Base-by-base conservation (phyloP, 331 rosid genomes). In the Ulmus americana region DNA sequence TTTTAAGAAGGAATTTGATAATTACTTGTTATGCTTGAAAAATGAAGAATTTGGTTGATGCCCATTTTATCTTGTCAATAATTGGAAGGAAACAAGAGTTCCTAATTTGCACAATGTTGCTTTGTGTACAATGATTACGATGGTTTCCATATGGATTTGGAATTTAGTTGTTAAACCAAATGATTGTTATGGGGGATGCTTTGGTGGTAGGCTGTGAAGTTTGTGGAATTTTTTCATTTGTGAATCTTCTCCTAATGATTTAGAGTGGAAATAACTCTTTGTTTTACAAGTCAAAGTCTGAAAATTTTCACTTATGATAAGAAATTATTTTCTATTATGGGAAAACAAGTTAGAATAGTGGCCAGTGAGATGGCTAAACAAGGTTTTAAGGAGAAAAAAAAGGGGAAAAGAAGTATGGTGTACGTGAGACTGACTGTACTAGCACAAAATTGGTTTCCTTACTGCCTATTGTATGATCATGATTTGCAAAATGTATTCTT, bases 401-500 rank as follows among this genome's bases (percentile, higher is more conserved):
- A 28, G 35, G 35, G 0, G 35, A 28, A 28, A 28, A 28, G 35
- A 5, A 13, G 44, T 8, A 35, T 56, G 10, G 16, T 9, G 61
- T 44, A 39, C 35, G 35, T 28, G 35, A 28, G 35, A 28, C 7
- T 18, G 50, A 60, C 14, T 44, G 44, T 43, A 39, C 40, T 22
- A 47, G 14, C 51, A 7, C 15, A 10, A 6, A 61, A 44, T 61
- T 43, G 5, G 59, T 53, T 66, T 20, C 22, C 22, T 55, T 5
- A 6, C 50, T 43, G 12, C 56, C 13, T 63, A 46, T 35, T 40
- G 39, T 22, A 16, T 52, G 3, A 13, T 15, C 15, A 55, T 53
- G 67, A 8, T 45, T 42, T 45, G 16, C 46, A 9, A 65, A 4
- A 49, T 67, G 46, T 56, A 43, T 62, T 63, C n/a, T 28, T 45